phyloP scores from a whole-genome alignment of 2,329 filamentous ascomycete species.

The Biscogniauxia sp. region DNA sequence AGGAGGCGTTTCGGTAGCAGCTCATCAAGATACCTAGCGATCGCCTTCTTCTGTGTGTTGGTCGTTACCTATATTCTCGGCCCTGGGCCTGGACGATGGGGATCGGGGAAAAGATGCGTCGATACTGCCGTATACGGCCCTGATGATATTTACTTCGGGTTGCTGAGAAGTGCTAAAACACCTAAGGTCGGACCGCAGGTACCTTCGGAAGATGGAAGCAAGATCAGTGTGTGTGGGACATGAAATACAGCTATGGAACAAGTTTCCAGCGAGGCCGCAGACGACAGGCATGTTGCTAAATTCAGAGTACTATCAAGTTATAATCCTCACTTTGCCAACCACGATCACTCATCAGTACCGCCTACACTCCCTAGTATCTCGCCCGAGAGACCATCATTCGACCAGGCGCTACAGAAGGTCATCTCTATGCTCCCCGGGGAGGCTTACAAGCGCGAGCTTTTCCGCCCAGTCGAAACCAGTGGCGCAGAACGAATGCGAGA shows the following conservation, averaged over 20 bases:
- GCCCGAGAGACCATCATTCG: slow-evolving; percentile 14
- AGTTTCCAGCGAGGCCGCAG: too few relatives aligned
- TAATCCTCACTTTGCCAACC: background rate
- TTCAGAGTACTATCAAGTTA: background rate
- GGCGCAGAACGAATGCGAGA: slow-evolving; percentile 39
- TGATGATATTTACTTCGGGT: background rate
- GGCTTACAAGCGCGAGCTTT: slow-evolving; percentile 33
- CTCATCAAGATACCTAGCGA: background rate
- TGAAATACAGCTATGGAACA: background rate
- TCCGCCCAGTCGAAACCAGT: slow-evolving; percentile 36
- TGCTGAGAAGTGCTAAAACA: background rate
- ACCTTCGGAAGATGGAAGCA: background rate
- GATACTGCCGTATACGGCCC: background rate
- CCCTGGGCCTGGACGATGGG: background rate
- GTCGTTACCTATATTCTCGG: background rate
- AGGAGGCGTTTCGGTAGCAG: slow-evolving; percentile 8
- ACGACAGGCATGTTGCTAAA: background rate
- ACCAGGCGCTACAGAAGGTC: slow-evolving; percentile 23
- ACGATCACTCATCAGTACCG: background rate
- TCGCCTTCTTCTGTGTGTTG: background rate
- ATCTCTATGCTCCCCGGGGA: slow-evolving; percentile 32
- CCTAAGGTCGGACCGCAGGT: background rate
- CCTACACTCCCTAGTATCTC: background rate
- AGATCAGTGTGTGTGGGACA: background rate
- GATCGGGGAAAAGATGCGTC: background rate